A percentile compares a stretch with the other conserved stretches of the same genome.
Conservation (phyloP, 1,139 yeast genomes). For the Geotrichum reessii region DNA sequence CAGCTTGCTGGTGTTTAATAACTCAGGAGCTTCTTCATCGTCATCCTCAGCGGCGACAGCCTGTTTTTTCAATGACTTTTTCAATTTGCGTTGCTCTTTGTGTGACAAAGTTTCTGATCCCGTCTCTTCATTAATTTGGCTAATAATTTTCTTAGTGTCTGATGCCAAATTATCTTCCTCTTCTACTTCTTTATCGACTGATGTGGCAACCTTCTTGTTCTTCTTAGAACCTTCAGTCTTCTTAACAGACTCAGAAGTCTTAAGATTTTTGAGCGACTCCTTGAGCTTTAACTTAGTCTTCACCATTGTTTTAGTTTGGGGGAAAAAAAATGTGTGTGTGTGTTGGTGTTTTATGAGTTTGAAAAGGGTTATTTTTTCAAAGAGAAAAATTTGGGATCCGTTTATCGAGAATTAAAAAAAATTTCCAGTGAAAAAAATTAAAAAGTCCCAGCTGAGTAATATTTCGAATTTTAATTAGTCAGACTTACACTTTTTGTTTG, state of each 20-base stretch:
- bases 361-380: neutral
- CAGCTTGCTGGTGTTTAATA: constrained; percentile 19
- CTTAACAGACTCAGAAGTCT: constrained; percentile 24
- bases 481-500: neutral
- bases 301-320: constrained; percentile 38
- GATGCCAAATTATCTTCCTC: constrained; percentile 14
- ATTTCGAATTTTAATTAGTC: neutral
- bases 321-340: neutral
- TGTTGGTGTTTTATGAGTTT: neutral
- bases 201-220: constrained; percentile 19
- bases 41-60: constrained; percentile 18
- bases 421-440: neutral
- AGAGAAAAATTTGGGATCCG: constrained; percentile 1
- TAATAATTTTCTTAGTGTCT: constrained; percentile 11
- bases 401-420: neutral
- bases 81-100: constrained; percentile 27
- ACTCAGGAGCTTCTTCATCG: constrained; percentile 18
- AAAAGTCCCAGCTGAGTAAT: neutral
- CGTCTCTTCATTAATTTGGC: constrained; percentile 1
- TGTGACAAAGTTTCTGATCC: constrained; percentile 23
- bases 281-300: constrained; percentile 44
- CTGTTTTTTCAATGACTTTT: constrained; percentile 20
- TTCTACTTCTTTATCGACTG: constrained; percentile 19
- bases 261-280: constrained; percentile 23
- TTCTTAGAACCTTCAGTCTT: neutral